A percentile compares a stretch with the other conserved stretches of the same genome.
phyloP scores from a whole-genome alignment of 179 eudicot species.

The Dionaea muscipula region DNA sequence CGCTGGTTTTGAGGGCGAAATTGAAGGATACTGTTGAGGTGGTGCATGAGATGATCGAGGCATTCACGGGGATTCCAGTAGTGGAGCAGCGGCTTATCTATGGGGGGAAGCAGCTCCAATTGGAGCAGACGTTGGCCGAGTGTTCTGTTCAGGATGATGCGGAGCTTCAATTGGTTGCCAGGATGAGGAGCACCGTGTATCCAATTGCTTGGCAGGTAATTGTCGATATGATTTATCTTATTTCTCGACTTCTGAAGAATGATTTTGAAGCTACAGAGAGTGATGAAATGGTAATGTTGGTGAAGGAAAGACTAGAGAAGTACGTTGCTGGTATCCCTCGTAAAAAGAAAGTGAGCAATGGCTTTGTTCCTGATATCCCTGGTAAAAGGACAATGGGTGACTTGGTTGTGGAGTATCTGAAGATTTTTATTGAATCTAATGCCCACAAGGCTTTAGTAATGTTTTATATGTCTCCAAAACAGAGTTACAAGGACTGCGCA shows the following conservation, averaged over 20 bases:
- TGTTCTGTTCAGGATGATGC: constrained; percentile 48
- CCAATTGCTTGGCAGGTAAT: constrained; percentile 51
- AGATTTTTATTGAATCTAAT: constrained; percentile 36
- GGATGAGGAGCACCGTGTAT: constrained; percentile 58
- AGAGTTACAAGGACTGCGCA: constrained; percentile 24
- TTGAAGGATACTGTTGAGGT: constrained; percentile 33
- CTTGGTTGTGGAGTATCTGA: constrained; percentile 22
- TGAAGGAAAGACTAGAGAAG: constrained; percentile 15
- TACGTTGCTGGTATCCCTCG: constrained; percentile 8
- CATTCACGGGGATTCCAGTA: constrained; percentile 36
- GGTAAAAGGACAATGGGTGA: not conserved
- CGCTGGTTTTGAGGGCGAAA: constrained; percentile 40
- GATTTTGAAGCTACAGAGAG: constrained; percentile 2
- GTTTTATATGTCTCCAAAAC: constrained; percentile 43
- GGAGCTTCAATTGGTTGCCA: constrained; percentile 47
- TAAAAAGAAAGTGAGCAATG: not conserved
- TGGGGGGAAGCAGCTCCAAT: constrained; percentile 51
- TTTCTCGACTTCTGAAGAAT: constrained; percentile 30
- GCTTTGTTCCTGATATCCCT: not conserved
- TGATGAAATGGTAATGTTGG: not conserved
- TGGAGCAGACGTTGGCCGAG: constrained; percentile 44
- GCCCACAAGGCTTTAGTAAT: constrained; percentile 52
- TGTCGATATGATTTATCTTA: constrained; percentile 25
- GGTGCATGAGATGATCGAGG: constrained; percentile 29
- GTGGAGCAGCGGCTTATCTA: constrained; percentile 51